These are phyloP conservation scores for Coleophoma cylindrospora DNA, from an alignment of 2,329 filamentous ascomycete genomes.

Conservation along the genomic window DNA sequence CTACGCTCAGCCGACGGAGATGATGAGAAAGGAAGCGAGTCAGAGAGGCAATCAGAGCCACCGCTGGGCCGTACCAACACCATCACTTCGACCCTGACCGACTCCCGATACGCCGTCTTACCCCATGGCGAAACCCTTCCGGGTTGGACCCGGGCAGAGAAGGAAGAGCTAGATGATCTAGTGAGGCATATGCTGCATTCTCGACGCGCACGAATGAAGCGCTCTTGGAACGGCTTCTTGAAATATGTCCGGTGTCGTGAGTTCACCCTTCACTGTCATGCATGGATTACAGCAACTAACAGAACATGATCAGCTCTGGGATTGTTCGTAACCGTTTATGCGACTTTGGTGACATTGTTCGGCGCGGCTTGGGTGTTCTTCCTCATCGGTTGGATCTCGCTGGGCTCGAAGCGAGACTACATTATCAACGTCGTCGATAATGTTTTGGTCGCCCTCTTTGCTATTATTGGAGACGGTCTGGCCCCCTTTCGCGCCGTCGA, in stretches of 20 bases:
- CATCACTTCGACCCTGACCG: conserved; percentile 61
- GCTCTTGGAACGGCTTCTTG: conserved; percentile 70
- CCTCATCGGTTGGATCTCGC: conserved; percentile 84
- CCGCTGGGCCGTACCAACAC: conserved; percentile 40
- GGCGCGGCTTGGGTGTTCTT: conserved; percentile 85
- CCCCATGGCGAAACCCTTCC: conserved; percentile 68
- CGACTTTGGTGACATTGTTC: conserved; percentile 77
- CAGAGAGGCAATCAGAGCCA: conserved; percentile 10
- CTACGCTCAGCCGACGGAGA: conserved; percentile 6
- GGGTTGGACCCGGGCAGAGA: conserved; percentile 71
- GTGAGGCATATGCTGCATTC: conserved; percentile 88
- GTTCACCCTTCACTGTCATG: conserved; percentile 18
- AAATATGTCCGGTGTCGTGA: conserved; percentile 69
- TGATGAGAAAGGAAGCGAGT: conserved; percentile 13
- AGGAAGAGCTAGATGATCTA: conserved; percentile 73
- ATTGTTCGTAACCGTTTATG: conserved; percentile 78
- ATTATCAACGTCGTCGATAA: conserved; percentile 65
- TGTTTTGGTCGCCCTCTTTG: conserved; percentile 64
- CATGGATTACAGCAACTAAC: too few species aligned
- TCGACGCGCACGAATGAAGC: conserved; percentile 71
- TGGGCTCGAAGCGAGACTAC: conserved; percentile 66
- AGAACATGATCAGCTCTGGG: conserved; percentile 51
- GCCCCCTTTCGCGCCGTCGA: conserved; percentile 74
- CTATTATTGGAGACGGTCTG: conserved; percentile 63
- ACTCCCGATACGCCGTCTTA: conserved; percentile 71